A percentile compares a stretch with the other conserved stretches of the same genome.
Evolutionary conservation across 139 green algal species (phyloP).

Genomic region (Picochlorum sp.): DNA sequence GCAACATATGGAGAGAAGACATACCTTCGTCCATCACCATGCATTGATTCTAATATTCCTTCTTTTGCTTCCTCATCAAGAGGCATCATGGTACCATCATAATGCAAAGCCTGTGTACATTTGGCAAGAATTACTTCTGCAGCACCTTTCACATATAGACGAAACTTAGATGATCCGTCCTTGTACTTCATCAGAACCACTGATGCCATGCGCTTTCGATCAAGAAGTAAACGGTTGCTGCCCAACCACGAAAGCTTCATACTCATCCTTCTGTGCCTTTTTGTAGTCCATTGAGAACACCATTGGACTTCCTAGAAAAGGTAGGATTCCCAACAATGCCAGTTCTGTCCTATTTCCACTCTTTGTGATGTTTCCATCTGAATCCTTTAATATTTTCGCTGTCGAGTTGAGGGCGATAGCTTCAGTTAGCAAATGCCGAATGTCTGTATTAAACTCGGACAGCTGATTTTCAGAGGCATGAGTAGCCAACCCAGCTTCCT

Average conservation of each 20-base stretch:
- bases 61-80: conserved; percentile 29
- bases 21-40: conserved; percentile 15
- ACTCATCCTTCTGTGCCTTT: not conserved
- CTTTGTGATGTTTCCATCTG: conserved; percentile 10
- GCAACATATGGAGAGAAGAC: not conserved
- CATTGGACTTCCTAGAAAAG: conserved; percentile 23
- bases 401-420: conserved; percentile 57
- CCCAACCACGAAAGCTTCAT: conserved; percentile 1
- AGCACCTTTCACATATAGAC: conserved; percentile 77
- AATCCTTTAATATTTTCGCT: conserved; percentile 27
- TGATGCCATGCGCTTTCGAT: conserved; percentile 75
- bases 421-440: conserved; percentile 18
- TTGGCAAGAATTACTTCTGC: conserved; percentile 76
- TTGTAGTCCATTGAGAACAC: not conserved
- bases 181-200: conserved; percentile 16
- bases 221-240: conserved; percentile 65
- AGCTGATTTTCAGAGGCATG: not conserved
- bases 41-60: conserved; percentile 29
- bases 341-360: conserved; percentile 75
- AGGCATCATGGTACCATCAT: conserved; percentile 17
- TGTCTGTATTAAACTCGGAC: not conserved
- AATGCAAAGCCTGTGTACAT: conserved; percentile 41
- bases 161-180: not conserved
- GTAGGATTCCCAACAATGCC: conserved; percentile 62
- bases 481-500: too few species aligned